A percentile compares a stretch with the other conserved stretches of the same genome.
These are phyloP conservation scores for Protea cynaroides DNA, from an alignment of 164 flowering plant species.

Conservation along the genomic window DNA sequence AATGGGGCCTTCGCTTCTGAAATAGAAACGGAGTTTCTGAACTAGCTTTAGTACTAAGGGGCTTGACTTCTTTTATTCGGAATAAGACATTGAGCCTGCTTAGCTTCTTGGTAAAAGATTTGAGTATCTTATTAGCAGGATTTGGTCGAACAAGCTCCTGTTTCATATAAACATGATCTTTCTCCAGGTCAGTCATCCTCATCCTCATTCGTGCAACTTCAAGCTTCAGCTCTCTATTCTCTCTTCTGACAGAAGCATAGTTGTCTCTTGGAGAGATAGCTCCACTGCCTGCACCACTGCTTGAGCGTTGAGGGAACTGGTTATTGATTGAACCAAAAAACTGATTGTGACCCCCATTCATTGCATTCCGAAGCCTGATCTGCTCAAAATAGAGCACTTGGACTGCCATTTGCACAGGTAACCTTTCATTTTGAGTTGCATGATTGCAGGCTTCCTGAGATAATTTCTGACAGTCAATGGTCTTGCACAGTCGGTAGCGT, in stretches of 20 bases:
- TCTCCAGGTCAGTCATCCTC: constrained; percentile 93
- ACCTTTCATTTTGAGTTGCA: constrained; percentile 91
- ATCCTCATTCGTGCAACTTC: constrained; percentile 97
- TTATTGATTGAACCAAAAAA: constrained; percentile 60
- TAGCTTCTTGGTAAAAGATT: constrained; percentile 60
- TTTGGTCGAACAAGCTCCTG: constrained; percentile 74
- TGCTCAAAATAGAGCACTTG: constrained; percentile 96
- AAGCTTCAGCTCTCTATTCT: constrained; percentile 91
- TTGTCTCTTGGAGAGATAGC: constrained; percentile 95
- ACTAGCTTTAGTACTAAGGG: constrained; percentile 34
- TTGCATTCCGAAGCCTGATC: constrained; percentile 79
- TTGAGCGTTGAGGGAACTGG: constrained; percentile 63
- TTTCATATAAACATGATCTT: constrained; percentile 94
- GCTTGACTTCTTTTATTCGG: constrained; percentile 39
- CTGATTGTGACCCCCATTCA: constrained; percentile 76
- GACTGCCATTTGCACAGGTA: constrained; percentile 94
- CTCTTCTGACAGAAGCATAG: constrained; percentile 94
- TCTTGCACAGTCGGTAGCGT: constrained; percentile 79
- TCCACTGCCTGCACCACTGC: constrained; percentile 91
- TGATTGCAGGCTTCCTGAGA: constrained; percentile 98
- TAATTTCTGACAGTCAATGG: constrained; percentile 83
- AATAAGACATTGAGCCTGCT: constrained; percentile 65
- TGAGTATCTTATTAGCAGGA: constrained; percentile 71
- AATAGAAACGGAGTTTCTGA: constrained; percentile 65
- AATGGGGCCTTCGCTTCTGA: constrained; percentile 65